These are phyloP conservation scores for Russula brevipes DNA, from an alignment of 768 basidiomycete species.

Conservation along the genomic window DNA sequence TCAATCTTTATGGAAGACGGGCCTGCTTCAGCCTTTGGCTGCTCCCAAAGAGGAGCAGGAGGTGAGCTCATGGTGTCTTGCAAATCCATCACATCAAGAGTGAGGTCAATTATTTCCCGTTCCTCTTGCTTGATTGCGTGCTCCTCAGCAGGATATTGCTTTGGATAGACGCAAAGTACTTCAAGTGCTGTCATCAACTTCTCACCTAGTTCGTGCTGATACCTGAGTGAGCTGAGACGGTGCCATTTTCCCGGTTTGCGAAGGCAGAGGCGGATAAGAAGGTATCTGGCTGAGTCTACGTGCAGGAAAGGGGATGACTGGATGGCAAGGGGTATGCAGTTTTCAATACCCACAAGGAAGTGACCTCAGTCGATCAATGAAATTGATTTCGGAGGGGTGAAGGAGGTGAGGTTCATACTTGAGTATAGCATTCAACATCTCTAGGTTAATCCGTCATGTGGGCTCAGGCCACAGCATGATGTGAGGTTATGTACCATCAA, in stretches of 20 bases:
- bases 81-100: conserved; percentile 29
- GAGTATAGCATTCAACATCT: conserved; percentile 53
- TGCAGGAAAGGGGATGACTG: not conserved
- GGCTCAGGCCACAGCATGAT: not conserved
- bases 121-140: conserved; percentile 27
- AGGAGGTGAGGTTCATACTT: conserved; percentile 50
- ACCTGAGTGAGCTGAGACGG: conserved; percentile 42
- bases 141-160: conserved; percentile 17
- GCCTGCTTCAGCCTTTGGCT: conserved; percentile 3
- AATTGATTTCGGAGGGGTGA: conserved; percentile 41
- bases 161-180: conserved; percentile 36
- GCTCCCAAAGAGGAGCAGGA: conserved; percentile 1
- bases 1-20: conserved; percentile 14
- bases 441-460: conserved; percentile 31
- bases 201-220: conserved; percentile 40
- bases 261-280: conserved; percentile 57
- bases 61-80: conserved; percentile 7
- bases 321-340: not conserved
- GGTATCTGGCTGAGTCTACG: conserved; percentile 53
- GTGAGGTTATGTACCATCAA: conserved; percentile 34
- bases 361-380: conserved; percentile 39
- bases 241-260: conserved; percentile 55
- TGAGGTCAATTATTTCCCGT: conserved; percentile 36
- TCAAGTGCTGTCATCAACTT: conserved; percentile 40
- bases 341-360: conserved; percentile 45